Evolutionary conservation across 1,139 yeast genomes (phyloP), one percentile per base, ranked within the genome.

Genomic region (Blastobotrys persicus): DNA sequence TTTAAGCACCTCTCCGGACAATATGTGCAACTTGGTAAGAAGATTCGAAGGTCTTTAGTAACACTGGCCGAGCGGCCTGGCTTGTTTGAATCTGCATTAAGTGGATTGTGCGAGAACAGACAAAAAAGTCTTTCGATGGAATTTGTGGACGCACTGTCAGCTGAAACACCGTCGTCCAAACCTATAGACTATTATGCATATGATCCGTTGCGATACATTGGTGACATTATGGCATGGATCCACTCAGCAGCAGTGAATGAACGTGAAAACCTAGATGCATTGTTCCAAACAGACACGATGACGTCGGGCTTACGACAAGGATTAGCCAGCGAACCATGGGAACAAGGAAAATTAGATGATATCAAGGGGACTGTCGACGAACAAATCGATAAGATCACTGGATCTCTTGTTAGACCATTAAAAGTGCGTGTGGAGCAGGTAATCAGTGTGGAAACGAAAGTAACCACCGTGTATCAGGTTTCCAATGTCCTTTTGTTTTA

Each of bases 181-280:
- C 86, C 91, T 1, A 72, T 88, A 18, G 77, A 79, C 42, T 70
- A 84, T 45, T 78, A 84, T 9, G 84, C 91, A 0, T 87, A 85
- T 63, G 97, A 92, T 65, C 88, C 96, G 1, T 72, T 81, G 16
- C 74, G 96, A 51, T 89, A 83, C 58, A 76, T 88, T 16, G 96
- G 98, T 23, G 98, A 89, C 64, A 76, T 92, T 31, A 70, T 92
- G 42, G 98, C 98, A 0, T 87, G 88, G 71, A 77, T 91, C 12
- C 98, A 94, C 62, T 80, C 94, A 0, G 77, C 88, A n/a, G 83
- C 91, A 32, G 95, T 89, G 3, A 87, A 88, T 65, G 98, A 94
- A 65, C 76, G 81, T 34, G 98, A 94, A 63, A 76, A 85, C 33
- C 76, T 92, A 13, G 76, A 77, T 5, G 76, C 77, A 9, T 61